Evolutionary conservation across 345 rosid genomes (phyloP).

Genomic region (Lepidium didymum): DNA sequence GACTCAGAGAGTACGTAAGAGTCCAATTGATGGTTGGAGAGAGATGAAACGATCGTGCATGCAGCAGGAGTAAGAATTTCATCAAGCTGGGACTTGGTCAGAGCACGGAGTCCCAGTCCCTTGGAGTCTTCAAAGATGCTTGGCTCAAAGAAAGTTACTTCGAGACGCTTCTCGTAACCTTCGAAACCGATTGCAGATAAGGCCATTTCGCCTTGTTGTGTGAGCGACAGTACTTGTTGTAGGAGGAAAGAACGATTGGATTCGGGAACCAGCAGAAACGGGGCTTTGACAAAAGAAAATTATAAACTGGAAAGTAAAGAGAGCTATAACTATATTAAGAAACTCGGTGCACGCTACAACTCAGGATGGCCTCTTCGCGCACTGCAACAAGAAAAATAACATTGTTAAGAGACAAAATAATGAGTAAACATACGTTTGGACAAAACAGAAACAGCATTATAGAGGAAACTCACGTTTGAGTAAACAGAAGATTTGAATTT

Average conservation of each 20-base stretch:
- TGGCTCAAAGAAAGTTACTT: slow-evolving; percentile 62
- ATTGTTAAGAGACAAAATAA: background rate
- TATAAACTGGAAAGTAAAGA: slow-evolving; percentile 17
- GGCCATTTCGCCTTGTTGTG: slow-evolving; percentile 45
- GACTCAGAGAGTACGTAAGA: slow-evolving; percentile 97
- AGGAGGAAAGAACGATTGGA: slow-evolving; percentile 34
- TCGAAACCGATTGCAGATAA: slow-evolving; percentile 91
- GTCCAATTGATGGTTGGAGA: slow-evolving; percentile 66
- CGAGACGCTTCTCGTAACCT: slow-evolving; percentile 95
- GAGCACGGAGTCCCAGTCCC: slow-evolving; percentile 60
- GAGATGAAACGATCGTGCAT: slow-evolving; percentile 84
- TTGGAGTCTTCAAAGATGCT: slow-evolving; percentile 60
- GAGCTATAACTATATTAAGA: slow-evolving; percentile 16
- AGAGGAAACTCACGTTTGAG: slow-evolving; percentile 49
- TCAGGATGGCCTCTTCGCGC: slow-evolving; percentile 89
- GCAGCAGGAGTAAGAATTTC: slow-evolving; percentile 73
- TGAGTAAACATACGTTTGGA: background rate
- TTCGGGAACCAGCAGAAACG: slow-evolving; percentile 37
- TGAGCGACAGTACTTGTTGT: slow-evolving; percentile 6
- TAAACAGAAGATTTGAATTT: slow-evolving; percentile 97
- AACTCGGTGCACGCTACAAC: slow-evolving; percentile 23
- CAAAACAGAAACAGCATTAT: background rate
- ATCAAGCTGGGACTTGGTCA: slow-evolving; percentile 62
- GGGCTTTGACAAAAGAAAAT: slow-evolving; percentile 25
- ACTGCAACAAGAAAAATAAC: slow-evolving; percentile 36